Base-by-base conservation (phyloP, 1,139 yeast species). In the Suhomyces guaymorum region DNA sequence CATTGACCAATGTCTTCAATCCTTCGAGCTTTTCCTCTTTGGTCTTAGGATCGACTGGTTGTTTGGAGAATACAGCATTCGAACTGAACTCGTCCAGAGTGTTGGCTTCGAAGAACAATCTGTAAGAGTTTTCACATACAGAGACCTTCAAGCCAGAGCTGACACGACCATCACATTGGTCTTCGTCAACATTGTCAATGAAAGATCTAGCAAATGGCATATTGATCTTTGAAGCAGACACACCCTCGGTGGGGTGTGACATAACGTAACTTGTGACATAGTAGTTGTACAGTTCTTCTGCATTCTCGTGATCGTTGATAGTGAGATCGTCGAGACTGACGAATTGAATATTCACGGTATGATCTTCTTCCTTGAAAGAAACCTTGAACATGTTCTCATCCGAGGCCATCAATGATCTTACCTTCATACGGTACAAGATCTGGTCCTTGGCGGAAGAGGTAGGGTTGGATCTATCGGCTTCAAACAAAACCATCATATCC, bases 161-260 rank as follows among this genome's bases (percentile, higher is more conserved):
- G 7, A 82, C 73, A 37, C 71, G 70, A 4, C 94, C 94, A 37
- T 78, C 83, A 30, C 84, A 75, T 44, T 65, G 70, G n/a, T 74
- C 81, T 44, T 76, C 81, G 24, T 69, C 79, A 17, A 75, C 77
- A 26, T 65, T 69, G 30, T 78, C 85, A 37, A 80, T 59, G 35
- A 76, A 76, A 8, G 81, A 66, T 46, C 78, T 82, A 38, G 83
- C 64, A 57, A 87, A 86, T 30, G 96, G 95, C 65, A 84, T 69
- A 41, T 72, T 73, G 37, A 88, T 72, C 43, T 77, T 79, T 21
- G 85, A 80, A n/a, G 87, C 80, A n/a, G 90, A 82, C 15, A 94
- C 85, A 20, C 97, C 97, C 60, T 92, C 98, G 2, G 99, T 92
- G 25, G 98, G 97, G 51, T 88, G 95, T 5, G 96, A 84, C 87